Percentiles rank a stretch among this genome's conserved stretches.
phyloP scores from a whole-genome alignment of 176 grass and related monocot species.

The Oryza meyeriana region DNA sequence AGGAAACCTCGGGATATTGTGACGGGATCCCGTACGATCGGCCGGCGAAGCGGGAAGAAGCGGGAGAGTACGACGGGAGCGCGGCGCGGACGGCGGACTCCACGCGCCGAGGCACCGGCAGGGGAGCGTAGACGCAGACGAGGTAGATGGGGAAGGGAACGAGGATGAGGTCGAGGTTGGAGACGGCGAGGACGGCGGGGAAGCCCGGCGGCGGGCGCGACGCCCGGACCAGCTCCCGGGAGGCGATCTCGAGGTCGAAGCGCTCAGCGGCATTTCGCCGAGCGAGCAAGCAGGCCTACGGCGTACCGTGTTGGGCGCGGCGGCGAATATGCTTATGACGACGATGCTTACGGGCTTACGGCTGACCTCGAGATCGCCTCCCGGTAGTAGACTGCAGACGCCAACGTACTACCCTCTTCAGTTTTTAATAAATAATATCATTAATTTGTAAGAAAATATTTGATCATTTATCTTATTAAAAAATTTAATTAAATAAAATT shows the following conservation, averaged over 20 bases:
- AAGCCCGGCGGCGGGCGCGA: slow-evolving; percentile 30
- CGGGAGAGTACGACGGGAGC: slow-evolving; percentile 45
- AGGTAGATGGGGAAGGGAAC: slow-evolving; percentile 44
- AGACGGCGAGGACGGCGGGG: slow-evolving; percentile 40
- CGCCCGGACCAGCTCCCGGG: slow-evolving; percentile 36
- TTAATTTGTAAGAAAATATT: too few species aligned
- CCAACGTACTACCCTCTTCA: too few species aligned
- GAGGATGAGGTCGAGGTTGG: slow-evolving; percentile 66
- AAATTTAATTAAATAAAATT: too few species aligned
- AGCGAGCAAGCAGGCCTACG: background rate
- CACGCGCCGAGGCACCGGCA: slow-evolving; percentile 25
- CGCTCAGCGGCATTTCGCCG: slow-evolving; percentile 13
- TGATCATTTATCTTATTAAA: too few species aligned
- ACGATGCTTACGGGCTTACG: too few species aligned
- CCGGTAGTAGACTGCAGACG: too few species aligned
- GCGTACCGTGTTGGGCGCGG: background rate
- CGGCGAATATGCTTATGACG: background rate
- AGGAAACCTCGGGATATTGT: slow-evolving; percentile 36
- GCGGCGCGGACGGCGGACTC: slow-evolving; percentile 21
- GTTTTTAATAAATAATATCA: too few species aligned
- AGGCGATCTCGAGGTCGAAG: slow-evolving; percentile 31
- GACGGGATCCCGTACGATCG: slow-evolving; percentile 19
- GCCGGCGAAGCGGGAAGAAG: slow-evolving; percentile 54
- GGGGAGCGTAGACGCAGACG: slow-evolving; percentile 36
- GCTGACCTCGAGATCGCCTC: too few species aligned